Evolutionary conservation across 2,329 filamentous ascomycete genomes (phyloP).

Genomic region (Botrytis hyacinthi): DNA sequence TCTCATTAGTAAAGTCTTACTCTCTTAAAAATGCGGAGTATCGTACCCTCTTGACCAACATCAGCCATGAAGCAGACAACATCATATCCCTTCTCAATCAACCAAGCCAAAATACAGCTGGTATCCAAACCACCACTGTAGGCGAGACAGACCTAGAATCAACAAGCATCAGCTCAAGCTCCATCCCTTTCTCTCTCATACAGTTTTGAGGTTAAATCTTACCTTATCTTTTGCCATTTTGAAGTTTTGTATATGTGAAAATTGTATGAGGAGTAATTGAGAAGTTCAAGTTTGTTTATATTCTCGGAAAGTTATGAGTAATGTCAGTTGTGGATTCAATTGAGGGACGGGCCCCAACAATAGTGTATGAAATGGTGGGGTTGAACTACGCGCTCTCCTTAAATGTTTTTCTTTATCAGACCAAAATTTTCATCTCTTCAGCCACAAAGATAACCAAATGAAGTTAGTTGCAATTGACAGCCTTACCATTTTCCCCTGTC

Average conservation of each 20-base stretch:
- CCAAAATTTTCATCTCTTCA: slow-evolving; percentile 15
- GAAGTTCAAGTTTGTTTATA: background rate
- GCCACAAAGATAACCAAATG: slow-evolving; percentile 25
- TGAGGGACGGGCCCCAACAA: slow-evolving; percentile 13
- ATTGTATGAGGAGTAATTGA: background rate
- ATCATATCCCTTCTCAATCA: slow-evolving; percentile 51
- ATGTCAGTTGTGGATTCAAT: slow-evolving; percentile 1
- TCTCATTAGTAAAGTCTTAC: slow-evolving; percentile 13
- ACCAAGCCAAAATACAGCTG: slow-evolving; percentile 46
- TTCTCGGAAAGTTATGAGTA: slow-evolving; percentile 7
- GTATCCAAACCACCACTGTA: slow-evolving; percentile 48
- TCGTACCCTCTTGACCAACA: slow-evolving; percentile 62
- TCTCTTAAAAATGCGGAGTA: slow-evolving; percentile 24
- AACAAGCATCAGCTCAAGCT: slow-evolving; percentile 24
- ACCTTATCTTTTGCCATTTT: slow-evolving; percentile 36
- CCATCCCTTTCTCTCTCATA: slow-evolving; percentile 5
- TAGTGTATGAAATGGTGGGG: slow-evolving; percentile 7
- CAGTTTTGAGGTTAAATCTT: slow-evolving; percentile 5
- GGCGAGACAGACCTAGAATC: slow-evolving; percentile 42
- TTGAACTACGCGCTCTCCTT: background rate
- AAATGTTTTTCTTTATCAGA: slow-evolving; percentile 3
- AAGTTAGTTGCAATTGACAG: slow-evolving; percentile 16
- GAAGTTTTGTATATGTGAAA: slow-evolving; percentile 4
- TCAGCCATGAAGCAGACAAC: slow-evolving; percentile 58
- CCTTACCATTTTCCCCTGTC: slow-evolving; percentile 12